Percentiles rank a stretch among this genome's conserved stretches.
These are phyloP conservation scores for Giardia muris DNA, from an alignment of 208 protist species.

Conservation along the genomic window DNA sequence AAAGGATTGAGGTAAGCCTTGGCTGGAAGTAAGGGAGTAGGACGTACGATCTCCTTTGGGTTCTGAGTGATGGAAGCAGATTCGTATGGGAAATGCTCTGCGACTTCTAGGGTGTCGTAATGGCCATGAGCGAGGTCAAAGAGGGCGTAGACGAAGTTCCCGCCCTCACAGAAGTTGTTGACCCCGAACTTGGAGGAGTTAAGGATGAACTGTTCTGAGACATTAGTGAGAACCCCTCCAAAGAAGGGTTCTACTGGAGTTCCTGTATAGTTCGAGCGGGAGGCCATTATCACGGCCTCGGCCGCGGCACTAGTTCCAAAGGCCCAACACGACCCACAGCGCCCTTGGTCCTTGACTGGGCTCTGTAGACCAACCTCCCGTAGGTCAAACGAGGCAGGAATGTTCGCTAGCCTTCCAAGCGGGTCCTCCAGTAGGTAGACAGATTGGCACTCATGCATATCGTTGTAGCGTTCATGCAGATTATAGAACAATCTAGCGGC, in stretches of 20 bases:
- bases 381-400: conserved; percentile 50
- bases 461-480: too few relatives aligned
- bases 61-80: background rate
- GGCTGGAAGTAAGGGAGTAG: background rate
- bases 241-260: background rate
- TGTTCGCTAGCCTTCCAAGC: background rate
- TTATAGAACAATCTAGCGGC: too few relatives aligned
- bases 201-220: background rate
- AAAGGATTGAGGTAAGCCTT: background rate
- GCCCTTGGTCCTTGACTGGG: conserved; percentile 49
- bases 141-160: background rate
- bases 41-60: background rate
- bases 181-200: background rate
- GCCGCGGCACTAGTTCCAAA: conserved; percentile 40
- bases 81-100: background rate
- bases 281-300: conserved; percentile 33
- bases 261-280: background rate
- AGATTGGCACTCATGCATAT: too few relatives aligned
- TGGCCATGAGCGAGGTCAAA: background rate
- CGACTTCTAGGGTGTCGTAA: background rate
- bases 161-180: background rate
- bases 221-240: background rate
- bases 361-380: conserved; percentile 44
- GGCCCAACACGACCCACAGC: conserved; percentile 55
- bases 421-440: background rate